Base-by-base conservation (phyloP, 768 basidiomycete species). In the Tulasnella sp. region DNA sequence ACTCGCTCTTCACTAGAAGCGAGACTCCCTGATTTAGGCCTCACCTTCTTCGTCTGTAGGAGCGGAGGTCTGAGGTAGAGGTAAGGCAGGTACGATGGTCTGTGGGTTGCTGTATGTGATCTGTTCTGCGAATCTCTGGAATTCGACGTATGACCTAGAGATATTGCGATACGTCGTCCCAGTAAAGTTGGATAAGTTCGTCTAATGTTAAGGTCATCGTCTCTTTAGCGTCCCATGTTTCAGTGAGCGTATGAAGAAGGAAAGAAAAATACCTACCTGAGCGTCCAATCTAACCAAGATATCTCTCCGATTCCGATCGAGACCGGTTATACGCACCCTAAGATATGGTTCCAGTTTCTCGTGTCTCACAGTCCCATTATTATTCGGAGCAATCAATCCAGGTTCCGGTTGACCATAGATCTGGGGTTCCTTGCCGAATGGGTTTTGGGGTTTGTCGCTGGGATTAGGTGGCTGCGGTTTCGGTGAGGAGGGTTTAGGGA, bases 231-330 rank as follows among this genome's bases (percentile, higher is more conserved):
- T n/a, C n/a, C n/a, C n/a, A n/a, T n/a, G n/a, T n/a, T n/a, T n/a
- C n/a, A n/a, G n/a, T n/a, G n/a, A n/a, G n/a, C n/a, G n/a, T n/a
- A n/a, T n/a, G n/a, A 11, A 31, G 25, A 56, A 10, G 48, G 17
- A 11, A 50, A n/a, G 12, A 19, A 56, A 50, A 9, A 17, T 10
- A 72, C 79, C 65, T 66, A 93, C 94, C 78, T 94, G 91, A 15
- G 92, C 92, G 70, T 99, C 96, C 62, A 99, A 81, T 68, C 90
- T 84, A 68, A 99, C 78, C 68, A 97, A 80, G 63, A 96, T 84
- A 67, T 99, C 96, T 66, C 93, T 79, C 71, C 92, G 78, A 75
- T 98, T 97, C 72, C 96, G 80, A 72, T 99, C 96, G 67, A 99
- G 70, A 12, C 84, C 87, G 17, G 88, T 87, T 62, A 99, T 87